Percentiles rank a stretch among this genome's conserved stretches.
Conservation (phyloP, 306 rosid species). For the Vachellia collinsii region DNA sequence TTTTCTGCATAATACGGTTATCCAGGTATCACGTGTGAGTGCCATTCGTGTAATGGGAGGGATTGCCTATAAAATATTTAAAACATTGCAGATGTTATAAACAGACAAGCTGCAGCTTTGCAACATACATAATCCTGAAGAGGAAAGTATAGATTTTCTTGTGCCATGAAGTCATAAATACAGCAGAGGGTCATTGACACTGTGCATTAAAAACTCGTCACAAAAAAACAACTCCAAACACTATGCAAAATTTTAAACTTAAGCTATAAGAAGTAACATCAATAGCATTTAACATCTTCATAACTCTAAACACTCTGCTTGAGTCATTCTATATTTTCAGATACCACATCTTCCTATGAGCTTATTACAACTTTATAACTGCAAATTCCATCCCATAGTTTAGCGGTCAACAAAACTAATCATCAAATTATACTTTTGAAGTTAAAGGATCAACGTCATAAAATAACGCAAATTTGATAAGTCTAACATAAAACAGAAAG, state of each 20-base stretch:
- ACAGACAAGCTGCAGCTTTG: constrained; percentile 33
- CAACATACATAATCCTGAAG: constrained; percentile 19
- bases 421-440: constrained; percentile 21
- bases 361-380: constrained; percentile 19
- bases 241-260: constrained; percentile 25
- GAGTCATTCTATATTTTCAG: constrained; percentile 16
- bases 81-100: constrained; percentile 30
- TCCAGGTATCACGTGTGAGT: constrained; percentile 91
- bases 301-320: background rate
- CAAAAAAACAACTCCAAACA: constrained; percentile 19
- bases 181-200: constrained; percentile 2
- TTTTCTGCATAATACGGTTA: constrained; percentile 91
- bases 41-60: constrained; percentile 97
- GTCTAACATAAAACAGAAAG: constrained; percentile 8
- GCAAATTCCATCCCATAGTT: background rate
- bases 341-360: constrained; percentile 23
- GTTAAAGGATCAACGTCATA: background rate
- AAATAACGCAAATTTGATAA: constrained; percentile 13
- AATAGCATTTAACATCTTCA: background rate
- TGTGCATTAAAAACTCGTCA: constrained; percentile 7
- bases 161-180: constrained; percentile 20
- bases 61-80: constrained; percentile 65
- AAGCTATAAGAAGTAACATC: constrained; percentile 6
- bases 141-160: constrained; percentile 18
- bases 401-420: constrained; percentile 18